Conservation (phyloP, 2,329 filamentous ascomycete genomes). For the Penicillium sp. region DNA sequence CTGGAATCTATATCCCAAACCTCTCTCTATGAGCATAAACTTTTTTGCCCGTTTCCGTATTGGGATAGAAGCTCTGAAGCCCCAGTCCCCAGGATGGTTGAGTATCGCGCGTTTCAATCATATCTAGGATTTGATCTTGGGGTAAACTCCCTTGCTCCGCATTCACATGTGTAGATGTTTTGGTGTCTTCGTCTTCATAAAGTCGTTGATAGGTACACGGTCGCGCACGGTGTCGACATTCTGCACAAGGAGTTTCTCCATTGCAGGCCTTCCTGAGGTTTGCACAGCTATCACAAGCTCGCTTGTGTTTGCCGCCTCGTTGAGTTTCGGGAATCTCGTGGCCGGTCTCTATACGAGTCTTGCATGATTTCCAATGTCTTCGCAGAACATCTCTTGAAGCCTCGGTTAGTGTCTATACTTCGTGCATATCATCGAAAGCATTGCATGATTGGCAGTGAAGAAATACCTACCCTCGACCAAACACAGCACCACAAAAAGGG, state of each 20-base stretch:
- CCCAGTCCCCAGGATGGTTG: slow-evolving; percentile 20
- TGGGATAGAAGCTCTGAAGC: slow-evolving; percentile 20
- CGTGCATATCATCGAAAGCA: neutral
- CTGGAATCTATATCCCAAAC: neutral
- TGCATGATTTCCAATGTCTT: slow-evolving; percentile 32
- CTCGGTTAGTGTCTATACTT: neutral
- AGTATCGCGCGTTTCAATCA: neutral
- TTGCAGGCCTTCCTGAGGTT: slow-evolving; percentile 28
- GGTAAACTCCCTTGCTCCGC: neutral
- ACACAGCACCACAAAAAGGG: slow-evolving; percentile 26
- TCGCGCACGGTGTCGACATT: slow-evolving; percentile 22
- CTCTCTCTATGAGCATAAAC: slow-evolving; percentile 3
- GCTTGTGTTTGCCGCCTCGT: slow-evolving; percentile 27
- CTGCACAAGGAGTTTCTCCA: slow-evolving; percentile 22
- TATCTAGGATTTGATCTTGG: neutral
- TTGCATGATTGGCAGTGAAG: neutral
- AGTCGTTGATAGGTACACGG: slow-evolving; percentile 27
- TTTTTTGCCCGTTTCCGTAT: neutral
- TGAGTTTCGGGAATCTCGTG: slow-evolving; percentile 23
- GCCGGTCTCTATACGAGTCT: slow-evolving; percentile 17
- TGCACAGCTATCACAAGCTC: slow-evolving; percentile 32
- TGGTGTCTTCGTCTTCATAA: neutral
- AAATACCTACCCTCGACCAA: slow-evolving; percentile 27
- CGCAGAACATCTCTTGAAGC: slow-evolving; percentile 25
- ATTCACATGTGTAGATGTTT: neutral